Evolutionary conservation across 352 stramenopile species (phyloP).

Genomic region (Phytopythium chamaehyphon): DNA sequence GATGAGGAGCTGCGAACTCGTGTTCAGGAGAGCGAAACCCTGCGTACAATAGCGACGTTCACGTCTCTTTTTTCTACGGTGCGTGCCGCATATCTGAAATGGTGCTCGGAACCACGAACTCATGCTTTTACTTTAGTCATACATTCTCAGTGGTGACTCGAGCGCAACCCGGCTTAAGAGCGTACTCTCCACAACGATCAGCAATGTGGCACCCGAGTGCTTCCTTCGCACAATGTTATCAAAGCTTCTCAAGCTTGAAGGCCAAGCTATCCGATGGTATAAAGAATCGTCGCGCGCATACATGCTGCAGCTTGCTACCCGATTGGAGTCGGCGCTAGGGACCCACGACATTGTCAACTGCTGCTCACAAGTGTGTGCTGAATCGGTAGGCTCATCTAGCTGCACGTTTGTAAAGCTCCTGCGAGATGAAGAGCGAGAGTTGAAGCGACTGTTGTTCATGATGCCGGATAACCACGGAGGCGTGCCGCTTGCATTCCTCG

Average conservation of each 20-base stretch:
- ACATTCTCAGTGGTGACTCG: slow-evolving; percentile 40
- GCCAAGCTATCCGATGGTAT: slow-evolving; percentile 71
- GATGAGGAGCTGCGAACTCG: slow-evolving; percentile 55
- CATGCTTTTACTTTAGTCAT: slow-evolving; percentile 32
- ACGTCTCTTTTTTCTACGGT: slow-evolving; percentile 65
- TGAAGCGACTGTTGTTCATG: slow-evolving; percentile 57
- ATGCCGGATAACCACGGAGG: slow-evolving; percentile 76
- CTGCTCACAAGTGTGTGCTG: slow-evolving; percentile 25
- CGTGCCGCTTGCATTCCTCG: slow-evolving; percentile 60
- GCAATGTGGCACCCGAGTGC: slow-evolving; percentile 30
- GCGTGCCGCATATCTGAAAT: slow-evolving; percentile 8
- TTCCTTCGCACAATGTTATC: slow-evolving; percentile 50
- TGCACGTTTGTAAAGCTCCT: slow-evolving; percentile 52
- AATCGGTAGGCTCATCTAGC: slow-evolving; percentile 4
- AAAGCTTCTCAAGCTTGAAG: slow-evolving; percentile 64
- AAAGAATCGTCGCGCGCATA: slow-evolving; percentile 59
- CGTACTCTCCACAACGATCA: slow-evolving; percentile 47
- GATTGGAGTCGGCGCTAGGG: slow-evolving; percentile 37
- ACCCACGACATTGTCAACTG: slow-evolving; percentile 43
- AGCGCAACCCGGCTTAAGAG: slow-evolving; percentile 31
- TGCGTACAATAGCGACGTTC: slow-evolving; percentile 50
- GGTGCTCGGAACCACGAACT: not conserved
- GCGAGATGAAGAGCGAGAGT: slow-evolving; percentile 35
- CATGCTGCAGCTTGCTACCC: slow-evolving; percentile 55
- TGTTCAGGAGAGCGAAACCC: slow-evolving; percentile 47